Evolutionary conservation across 106 monocot species (phyloP).

Genomic region (Vanilla planifolia): DNA sequence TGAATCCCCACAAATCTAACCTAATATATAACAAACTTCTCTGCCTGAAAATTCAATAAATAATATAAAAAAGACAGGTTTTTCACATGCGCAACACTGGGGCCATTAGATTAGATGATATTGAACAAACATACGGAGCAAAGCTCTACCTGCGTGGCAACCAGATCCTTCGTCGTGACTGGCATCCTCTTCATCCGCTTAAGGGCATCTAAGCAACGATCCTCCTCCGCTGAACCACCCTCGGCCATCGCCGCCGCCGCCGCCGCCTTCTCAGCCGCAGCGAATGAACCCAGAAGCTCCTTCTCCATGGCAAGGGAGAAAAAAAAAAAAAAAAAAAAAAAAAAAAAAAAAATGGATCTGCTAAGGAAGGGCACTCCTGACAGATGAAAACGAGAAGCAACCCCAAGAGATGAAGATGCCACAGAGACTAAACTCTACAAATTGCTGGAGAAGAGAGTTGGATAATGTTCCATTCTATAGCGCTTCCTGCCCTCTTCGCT

Average conservation of each 20-base stretch:
- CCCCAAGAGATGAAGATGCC: no score
- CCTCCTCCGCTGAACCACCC: slow-evolving; percentile 28
- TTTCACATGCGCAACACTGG: no score
- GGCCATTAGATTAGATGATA: background rate
- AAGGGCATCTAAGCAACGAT: slow-evolving; percentile 47
- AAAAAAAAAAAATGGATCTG: no score
- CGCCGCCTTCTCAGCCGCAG: slow-evolving; percentile 47
- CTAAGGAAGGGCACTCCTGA: no score
- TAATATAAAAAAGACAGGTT: background rate
- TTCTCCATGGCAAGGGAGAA: slow-evolving; percentile 22
- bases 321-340: slow-evolving; percentile 1
- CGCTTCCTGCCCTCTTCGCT: no score
- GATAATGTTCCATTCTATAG: no score
- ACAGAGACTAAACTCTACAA: no score
- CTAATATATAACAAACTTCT: background rate
- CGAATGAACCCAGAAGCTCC: slow-evolving; percentile 43
- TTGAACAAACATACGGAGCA: background rate
- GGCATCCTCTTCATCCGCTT: slow-evolving; percentile 26
- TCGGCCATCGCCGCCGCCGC: slow-evolving; percentile 29
- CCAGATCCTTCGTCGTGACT: slow-evolving; percentile 37
- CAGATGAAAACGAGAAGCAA: no score
- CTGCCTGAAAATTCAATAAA: background rate
- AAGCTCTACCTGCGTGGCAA: slow-evolving; percentile 39
- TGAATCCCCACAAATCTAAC: no score
- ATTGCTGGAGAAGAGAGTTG: no score